A percentile compares a stretch with the other conserved stretches of the same genome.
Evolutionary conservation across 2,329 filamentous ascomycete species (phyloP).

Genomic region (Fusarium sp.): DNA sequence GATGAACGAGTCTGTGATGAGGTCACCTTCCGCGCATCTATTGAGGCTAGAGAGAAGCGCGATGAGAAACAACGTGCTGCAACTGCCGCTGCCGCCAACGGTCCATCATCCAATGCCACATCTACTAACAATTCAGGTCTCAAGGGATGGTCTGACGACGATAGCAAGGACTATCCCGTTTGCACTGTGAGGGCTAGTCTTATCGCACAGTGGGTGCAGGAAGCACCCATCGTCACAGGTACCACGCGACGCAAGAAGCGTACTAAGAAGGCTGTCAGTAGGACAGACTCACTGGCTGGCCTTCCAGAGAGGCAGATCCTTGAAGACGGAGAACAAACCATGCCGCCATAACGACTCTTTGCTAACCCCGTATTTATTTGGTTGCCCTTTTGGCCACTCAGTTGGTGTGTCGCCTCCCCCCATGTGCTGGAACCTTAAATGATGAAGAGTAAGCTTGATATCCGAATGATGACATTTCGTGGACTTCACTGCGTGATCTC

Average conservation of each 20-base stretch:
- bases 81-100: neutral
- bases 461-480: neutral
- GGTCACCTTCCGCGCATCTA: conserved; percentile 71
- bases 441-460: neutral
- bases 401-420: neutral
- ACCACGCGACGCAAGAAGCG: conserved; percentile 55
- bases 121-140: conserved; percentile 20
- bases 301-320: conserved; percentile 23
- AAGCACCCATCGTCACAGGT: conserved; percentile 61
- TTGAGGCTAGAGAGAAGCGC: conserved; percentile 69
- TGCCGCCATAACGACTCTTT: neutral
- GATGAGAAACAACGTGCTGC: conserved; percentile 58
- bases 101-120: neutral
- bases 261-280: conserved; percentile 39
- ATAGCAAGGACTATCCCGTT: conserved; percentile 76
- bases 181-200: conserved; percentile 76
- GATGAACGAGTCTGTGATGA: conserved; percentile 77
- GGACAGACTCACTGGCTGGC: conserved; percentile 14
- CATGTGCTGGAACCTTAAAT: neutral
- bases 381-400: neutral
- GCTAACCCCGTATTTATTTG: neutral
- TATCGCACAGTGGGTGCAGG: conserved; percentile 76
- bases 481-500: neutral
- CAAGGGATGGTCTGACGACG: conserved; percentile 73
- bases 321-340: neutral